These are phyloP conservation scores for Diddensiella caesifluorescens DNA, from an alignment of 805 yeast species.

Conservation along the genomic window DNA sequence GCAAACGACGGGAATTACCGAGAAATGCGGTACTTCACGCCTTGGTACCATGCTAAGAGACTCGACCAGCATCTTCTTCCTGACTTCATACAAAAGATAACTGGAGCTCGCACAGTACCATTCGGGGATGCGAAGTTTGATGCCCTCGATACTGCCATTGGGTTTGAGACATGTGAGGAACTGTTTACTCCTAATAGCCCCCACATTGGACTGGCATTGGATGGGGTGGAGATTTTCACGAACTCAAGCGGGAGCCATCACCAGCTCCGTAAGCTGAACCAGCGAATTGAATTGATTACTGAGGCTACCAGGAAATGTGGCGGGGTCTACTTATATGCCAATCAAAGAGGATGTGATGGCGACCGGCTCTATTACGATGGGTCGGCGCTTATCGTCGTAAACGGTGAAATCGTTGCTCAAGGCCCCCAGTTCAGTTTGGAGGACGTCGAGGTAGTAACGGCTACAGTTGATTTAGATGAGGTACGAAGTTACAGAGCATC, in stretches of 20 bases:
- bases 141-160: constrained; percentile 80
- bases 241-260: constrained; percentile 98
- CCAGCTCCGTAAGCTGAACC: constrained; percentile 82
- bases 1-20: constrained; percentile 98
- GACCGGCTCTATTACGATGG: constrained; percentile 97
- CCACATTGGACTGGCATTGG: constrained; percentile 83
- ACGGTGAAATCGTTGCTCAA: constrained; percentile 89
- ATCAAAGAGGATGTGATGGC: constrained; percentile 98
- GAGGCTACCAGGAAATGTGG: constrained; percentile 97
- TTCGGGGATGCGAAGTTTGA: constrained; percentile 90
- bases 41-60: constrained; percentile 78
- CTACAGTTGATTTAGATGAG: constrained; percentile 89
- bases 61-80: constrained; percentile 76
- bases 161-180: constrained; percentile 99
- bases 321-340: constrained; percentile 87
- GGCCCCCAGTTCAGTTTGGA: constrained; percentile 83
- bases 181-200: constrained; percentile 95
- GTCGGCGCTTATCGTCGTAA: constrained; percentile 87
- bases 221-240: constrained; percentile 96
- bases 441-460: constrained; percentile 94
- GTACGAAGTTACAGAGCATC: constrained; percentile 78
- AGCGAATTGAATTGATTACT: constrained; percentile 74
- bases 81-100: constrained; percentile 52
- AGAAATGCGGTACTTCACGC: constrained; percentile 95
- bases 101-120: constrained; percentile 62